Evolutionary conservation across 2,329 filamentous ascomycete species (phyloP), one percentile per base, ranked within the genome.

Genomic region (Cercospora sp.): DNA sequence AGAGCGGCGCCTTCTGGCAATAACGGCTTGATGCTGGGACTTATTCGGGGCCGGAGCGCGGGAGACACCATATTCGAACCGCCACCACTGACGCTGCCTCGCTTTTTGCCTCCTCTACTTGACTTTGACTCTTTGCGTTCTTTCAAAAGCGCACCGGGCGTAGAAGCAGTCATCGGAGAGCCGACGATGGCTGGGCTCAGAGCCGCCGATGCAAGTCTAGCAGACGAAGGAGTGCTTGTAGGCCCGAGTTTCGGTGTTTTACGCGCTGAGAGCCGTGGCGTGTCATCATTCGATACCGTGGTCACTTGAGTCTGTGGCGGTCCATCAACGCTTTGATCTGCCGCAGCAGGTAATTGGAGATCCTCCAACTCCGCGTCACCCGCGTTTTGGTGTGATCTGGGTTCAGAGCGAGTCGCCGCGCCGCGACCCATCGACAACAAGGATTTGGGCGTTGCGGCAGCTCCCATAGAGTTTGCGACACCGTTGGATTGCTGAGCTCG

Each of bases 11-110:
- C 86, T 73, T 87, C 90, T 20, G 93, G 93, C 58, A 97, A 85
- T 23, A 97, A 80, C 9, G 95, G 94, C 78, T 97, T 97, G 79
- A 99, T 97, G 78, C 89, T 97, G 40, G 94, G 95, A 28, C 94
- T 97, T 69, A 98, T 97, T 78, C 88, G 91, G 1, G 95, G 95
- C 30, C 92, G 85, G 40, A 98, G 80, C 16, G 94, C 94, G 5
- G 95, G 94, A 51, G 93, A 97, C 9, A 91, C 88, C n/a, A 94
- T 89, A 6, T 89, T 87, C 2, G 91, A 92, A 74, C 86, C 87
- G 30, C 89, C 83, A 0, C 69, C 70, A 28, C 75, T 72, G 18
- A 75, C 60, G 73, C 91, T 94, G 20, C 85, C 81, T 68, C 92
- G 86, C 80, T 94, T 95, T 75, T 91, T 90, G 69, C 53, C 69